Conservation (phyloP, 306 rosid genomes). For the Prunus mira region DNA sequence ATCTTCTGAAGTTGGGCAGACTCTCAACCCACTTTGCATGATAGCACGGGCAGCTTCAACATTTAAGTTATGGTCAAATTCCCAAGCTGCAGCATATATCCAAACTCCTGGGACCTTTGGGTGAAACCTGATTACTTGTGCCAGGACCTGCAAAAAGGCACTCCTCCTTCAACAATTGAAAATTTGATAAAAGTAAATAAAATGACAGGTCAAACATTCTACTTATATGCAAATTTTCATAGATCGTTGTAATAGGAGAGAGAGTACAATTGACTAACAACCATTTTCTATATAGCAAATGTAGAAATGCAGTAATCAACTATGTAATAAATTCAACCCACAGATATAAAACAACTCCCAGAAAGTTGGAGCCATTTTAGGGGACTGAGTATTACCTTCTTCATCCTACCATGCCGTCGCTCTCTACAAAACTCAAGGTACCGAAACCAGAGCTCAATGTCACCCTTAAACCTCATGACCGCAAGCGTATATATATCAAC, state of each 20-base stretch:
- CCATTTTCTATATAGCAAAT: not conserved
- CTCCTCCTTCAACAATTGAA: not conserved
- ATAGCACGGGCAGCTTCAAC: constrained; percentile 81
- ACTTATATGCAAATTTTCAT: not conserved
- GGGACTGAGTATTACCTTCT: constrained; percentile 45
- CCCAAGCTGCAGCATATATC: constrained; percentile 99
- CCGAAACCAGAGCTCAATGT: constrained; percentile 56
- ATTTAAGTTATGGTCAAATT: constrained; percentile 79
- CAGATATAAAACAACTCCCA: not conserved
- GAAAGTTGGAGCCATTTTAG: not conserved
- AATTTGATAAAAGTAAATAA: not conserved
- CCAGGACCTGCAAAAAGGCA: constrained; percentile 55
- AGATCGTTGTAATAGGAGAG: not conserved
- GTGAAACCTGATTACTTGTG: constrained; percentile 73
- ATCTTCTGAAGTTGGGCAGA: constrained; percentile 70
- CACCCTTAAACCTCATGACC: constrained; percentile 45
- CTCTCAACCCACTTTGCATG: constrained; percentile 86
- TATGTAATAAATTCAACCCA: not conserved
- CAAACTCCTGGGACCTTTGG: constrained; percentile 86
- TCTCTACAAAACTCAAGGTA: constrained; percentile 69
- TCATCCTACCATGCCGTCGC: constrained; percentile 73
- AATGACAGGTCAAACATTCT: not conserved
- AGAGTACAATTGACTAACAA: no score
- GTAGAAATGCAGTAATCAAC: not conserved
- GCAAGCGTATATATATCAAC: constrained; percentile 42